Conservation (phyloP, 768 basidiomycete genomes). For the Rhizopogon rudus region DNA sequence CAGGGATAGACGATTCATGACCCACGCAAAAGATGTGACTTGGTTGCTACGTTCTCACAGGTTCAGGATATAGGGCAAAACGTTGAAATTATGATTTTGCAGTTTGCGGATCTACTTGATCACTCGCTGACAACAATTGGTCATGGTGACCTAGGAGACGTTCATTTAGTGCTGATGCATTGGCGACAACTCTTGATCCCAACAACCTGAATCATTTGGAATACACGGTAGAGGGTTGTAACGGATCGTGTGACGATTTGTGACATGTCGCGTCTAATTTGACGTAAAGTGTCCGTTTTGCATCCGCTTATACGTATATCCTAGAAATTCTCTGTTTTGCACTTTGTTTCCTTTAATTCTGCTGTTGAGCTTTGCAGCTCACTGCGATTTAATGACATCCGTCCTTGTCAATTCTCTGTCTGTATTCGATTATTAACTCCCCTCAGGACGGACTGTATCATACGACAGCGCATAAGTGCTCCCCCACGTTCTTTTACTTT, state of each 20-base stretch:
- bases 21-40: not conserved
- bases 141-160: too few relatives aligned
- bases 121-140: not conserved
- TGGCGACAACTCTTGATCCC: too few relatives aligned
- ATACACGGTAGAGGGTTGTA: not conserved
- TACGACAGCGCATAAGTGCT: not conserved
- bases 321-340: not conserved
- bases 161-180: too few relatives aligned
- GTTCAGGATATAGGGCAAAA: not conserved
- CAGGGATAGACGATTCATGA: not conserved
- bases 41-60: conserved; percentile 1
- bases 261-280: not conserved
- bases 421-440: not conserved
- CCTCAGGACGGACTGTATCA: conserved; percentile 4
- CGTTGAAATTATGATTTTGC: not conserved
- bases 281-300: conserved; percentile 1
- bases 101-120: not conserved
- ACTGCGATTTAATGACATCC: not conserved
- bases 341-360: not conserved
- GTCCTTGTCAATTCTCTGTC: not conserved
- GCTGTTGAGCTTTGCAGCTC: not conserved
- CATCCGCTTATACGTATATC: conserved; percentile 3
- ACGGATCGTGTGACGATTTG: not conserved
- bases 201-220: not conserved
- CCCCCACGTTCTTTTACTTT: not conserved